Evolutionary conservation across 495 filamentous ascomycete species (phyloP).

Genomic region (Glarea lozoyensis): DNA sequence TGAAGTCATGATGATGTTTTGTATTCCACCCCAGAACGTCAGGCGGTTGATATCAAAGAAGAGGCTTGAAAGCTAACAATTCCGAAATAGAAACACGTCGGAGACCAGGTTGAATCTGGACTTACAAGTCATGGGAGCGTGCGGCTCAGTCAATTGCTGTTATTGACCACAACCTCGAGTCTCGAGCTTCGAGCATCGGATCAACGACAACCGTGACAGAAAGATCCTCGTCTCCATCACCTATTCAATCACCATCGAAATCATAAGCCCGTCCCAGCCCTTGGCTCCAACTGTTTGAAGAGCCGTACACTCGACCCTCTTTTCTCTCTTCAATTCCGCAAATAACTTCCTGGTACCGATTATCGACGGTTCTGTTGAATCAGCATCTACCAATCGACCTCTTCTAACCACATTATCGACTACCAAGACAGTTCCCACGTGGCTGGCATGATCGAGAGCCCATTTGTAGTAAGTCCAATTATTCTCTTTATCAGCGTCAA

Average conservation of each 20-base stretch:
- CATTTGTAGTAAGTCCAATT: constrained; percentile 8
- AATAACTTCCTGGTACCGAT: constrained; percentile 9
- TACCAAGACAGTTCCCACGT: constrained; percentile 10
- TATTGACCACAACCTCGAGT: no score
- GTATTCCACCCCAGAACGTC: no score
- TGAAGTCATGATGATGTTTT: no score
- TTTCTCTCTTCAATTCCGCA: constrained; percentile 11
- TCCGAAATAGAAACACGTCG: no score
- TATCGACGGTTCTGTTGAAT: neutral
- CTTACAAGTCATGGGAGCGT: no score
- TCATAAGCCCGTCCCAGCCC: constrained; percentile 16
- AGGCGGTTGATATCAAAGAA: no score
- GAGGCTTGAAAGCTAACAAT: no score
- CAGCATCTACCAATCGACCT: constrained; percentile 1
- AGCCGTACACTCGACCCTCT: constrained; percentile 14
- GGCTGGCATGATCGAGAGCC: constrained; percentile 3
- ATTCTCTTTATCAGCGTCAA: constrained; percentile 18
- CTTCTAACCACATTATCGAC: constrained; percentile 13
- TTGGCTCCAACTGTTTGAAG: constrained; percentile 14
- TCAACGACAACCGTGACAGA: no score
- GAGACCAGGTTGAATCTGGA: no score
- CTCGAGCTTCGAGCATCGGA: no score
- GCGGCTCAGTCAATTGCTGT: no score
- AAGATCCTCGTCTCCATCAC: no score
- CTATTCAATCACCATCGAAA: constrained; percentile 11